A percentile compares a stretch with the other conserved stretches of the same genome.
phyloP scores from a whole-genome alignment of 768 basidiomycete genomes.

The Tulasnella sp. region DNA sequence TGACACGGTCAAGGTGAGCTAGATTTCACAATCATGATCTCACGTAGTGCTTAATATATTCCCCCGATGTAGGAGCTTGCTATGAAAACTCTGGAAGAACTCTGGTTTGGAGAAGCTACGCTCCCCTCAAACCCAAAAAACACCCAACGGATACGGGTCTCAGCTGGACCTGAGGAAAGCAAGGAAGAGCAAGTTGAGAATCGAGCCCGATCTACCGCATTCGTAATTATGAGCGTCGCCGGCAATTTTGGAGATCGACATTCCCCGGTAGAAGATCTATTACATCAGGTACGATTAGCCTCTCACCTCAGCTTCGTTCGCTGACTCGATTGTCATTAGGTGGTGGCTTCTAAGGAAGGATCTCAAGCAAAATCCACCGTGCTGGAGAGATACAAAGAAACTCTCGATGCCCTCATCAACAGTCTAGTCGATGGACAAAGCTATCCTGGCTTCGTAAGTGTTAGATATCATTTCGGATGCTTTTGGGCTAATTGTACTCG shows the following conservation, averaged over 20 bases:
- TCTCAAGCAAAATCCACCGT: slow-evolving; percentile 38
- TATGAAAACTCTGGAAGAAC: slow-evolving; percentile 74
- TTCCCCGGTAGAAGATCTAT: slow-evolving; percentile 68
- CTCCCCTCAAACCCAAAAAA: not conserved
- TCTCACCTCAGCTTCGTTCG: not conserved
- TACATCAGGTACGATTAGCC: slow-evolving; percentile 42
- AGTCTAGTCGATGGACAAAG: slow-evolving; percentile 78
- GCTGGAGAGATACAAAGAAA: slow-evolving; percentile 58
- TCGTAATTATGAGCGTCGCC: slow-evolving; percentile 75
- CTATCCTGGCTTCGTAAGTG: slow-evolving; percentile 59
- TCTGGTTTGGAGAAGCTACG: slow-evolving; percentile 57
- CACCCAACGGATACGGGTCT: slow-evolving; percentile 1
- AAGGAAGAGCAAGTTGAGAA: slow-evolving; percentile 33
- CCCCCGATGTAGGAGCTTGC: slow-evolving; percentile 52
- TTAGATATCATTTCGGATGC: not conserved
- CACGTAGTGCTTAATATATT: slow-evolving; percentile 5
- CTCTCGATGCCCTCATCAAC: slow-evolving; percentile 78
- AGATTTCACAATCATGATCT: not conserved
- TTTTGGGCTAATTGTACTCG: not conserved
- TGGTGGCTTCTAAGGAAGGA: slow-evolving; percentile 60
- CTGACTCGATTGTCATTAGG: slow-evolving; percentile 24
- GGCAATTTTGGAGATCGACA: slow-evolving; percentile 72
- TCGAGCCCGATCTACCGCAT: slow-evolving; percentile 36
- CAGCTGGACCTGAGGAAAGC: slow-evolving; percentile 32
- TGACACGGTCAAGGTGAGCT: slow-evolving; percentile 62